Conservation (phyloP, 2,329 filamentous ascomycete species). For the Talaromyces islandicus region DNA sequence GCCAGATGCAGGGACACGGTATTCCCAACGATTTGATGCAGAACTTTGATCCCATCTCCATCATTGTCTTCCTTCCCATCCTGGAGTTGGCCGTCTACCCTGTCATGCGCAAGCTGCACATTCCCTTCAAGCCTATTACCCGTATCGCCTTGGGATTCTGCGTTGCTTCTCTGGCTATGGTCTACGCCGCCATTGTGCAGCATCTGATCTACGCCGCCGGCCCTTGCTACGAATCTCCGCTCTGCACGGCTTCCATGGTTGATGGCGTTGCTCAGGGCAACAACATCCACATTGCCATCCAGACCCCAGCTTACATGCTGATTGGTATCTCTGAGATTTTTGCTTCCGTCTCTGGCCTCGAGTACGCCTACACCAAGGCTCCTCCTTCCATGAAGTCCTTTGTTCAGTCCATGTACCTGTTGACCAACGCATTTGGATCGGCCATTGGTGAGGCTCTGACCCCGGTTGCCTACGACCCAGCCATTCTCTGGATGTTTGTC, state of each 20-base stretch:
- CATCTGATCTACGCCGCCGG: constrained; percentile 49
- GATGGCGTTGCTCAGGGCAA: constrained; percentile 32
- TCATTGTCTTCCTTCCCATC: constrained; percentile 69
- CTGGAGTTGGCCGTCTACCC: constrained; percentile 67
- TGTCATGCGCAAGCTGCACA: constrained; percentile 54
- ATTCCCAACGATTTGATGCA: constrained; percentile 72
- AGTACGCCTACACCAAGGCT: constrained; percentile 70
- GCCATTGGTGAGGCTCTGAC: constrained; percentile 57
- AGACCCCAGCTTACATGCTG: constrained; percentile 40
- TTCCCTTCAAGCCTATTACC: constrained; percentile 69
- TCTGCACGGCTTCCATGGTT: constrained; percentile 26
- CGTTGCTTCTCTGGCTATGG: constrained; percentile 56
- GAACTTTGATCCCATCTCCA: constrained; percentile 69
- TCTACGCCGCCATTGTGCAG: constrained; percentile 56
- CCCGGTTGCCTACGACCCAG: constrained; percentile 56
- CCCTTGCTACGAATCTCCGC: constrained; percentile 45
- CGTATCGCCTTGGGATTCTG: constrained; percentile 67
- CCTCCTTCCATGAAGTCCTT: constrained; percentile 63
- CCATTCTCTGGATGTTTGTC: constrained; percentile 61
- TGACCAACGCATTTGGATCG: constrained; percentile 54
- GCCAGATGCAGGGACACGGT: constrained; percentile 58
- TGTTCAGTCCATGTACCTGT: constrained; percentile 48
- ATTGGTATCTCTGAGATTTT: constrained; percentile 51
- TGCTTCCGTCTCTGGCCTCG: constrained; percentile 62
- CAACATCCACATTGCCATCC: constrained; percentile 39